These are phyloP conservation scores for Citrus hindsii DNA, from an alignment of 345 rosid genomes.

Conservation along the genomic window DNA sequence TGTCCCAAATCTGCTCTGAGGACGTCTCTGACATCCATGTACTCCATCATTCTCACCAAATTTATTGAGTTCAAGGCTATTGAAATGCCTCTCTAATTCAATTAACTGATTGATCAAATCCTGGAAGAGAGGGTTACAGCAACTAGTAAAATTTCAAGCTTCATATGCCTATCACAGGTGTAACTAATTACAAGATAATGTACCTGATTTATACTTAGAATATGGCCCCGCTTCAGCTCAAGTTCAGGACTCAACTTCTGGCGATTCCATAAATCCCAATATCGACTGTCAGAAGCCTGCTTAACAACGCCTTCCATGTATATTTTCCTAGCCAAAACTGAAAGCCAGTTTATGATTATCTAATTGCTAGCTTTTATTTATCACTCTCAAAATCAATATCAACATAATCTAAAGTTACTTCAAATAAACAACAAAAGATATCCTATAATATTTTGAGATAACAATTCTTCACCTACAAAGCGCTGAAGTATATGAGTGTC, in stretches of 20 bases:
- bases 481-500: background rate
- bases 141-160: slow-evolving; percentile 9
- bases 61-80: slow-evolving; percentile 74
- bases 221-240: slow-evolving; percentile 67
- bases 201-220: slow-evolving; percentile 71
- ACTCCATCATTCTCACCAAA: slow-evolving; percentile 56
- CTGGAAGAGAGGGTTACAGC: slow-evolving; percentile 38
- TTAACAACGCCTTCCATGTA: slow-evolving; percentile 72
- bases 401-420: background rate
- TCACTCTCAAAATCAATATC: too few relatives aligned
- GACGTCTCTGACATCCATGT: slow-evolving; percentile 41
- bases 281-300: slow-evolving; percentile 79
- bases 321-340: slow-evolving; percentile 81
- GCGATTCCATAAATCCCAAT: slow-evolving; percentile 88
- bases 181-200: slow-evolving; percentile 6
- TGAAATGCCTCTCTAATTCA: slow-evolving; percentile 87
- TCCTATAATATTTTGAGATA: background rate
- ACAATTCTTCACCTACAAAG: background rate
- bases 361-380: background rate
- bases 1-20: slow-evolving; percentile 48
- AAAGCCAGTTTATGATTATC: slow-evolving; percentile 22
- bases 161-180: slow-evolving; percentile 1
- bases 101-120: slow-evolving; percentile 80
- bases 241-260: slow-evolving; percentile 83
- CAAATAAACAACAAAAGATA: background rate